Conservation (phyloP, 495 filamentous ascomycete genomes). For the Bathelium albidoporum region DNA sequence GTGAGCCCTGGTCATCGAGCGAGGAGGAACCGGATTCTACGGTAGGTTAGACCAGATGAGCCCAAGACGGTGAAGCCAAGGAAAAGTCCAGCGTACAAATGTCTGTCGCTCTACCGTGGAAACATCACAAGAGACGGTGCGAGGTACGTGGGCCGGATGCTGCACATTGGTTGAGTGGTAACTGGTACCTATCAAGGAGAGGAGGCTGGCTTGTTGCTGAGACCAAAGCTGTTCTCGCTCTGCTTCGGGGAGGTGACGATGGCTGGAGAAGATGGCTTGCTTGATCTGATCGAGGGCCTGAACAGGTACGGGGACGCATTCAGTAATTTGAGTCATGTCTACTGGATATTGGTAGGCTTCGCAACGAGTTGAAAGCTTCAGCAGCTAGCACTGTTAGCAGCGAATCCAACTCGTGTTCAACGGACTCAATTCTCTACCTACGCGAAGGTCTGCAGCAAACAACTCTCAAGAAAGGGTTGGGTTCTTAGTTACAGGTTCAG, state of each 20-base stretch:
- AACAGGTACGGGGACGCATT: slow-evolving; percentile 3
- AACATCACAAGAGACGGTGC: not conserved
- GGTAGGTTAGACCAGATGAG: not conserved
- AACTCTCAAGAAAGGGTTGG: not conserved
- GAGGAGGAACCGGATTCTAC: slow-evolving; percentile 3
- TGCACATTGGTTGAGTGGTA: not conserved
- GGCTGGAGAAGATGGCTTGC: slow-evolving; percentile 8
- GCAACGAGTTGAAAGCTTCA: not conserved
- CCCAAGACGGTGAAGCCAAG: not conserved
- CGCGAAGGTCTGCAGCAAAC: not conserved
- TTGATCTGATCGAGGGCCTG: slow-evolving; percentile 10
- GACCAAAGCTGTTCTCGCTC: slow-evolving; percentile 14
- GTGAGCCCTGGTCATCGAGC: not conserved
- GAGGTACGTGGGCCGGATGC: not conserved
- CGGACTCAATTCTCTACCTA: slow-evolving; percentile 1
- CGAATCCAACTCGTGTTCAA: not conserved
- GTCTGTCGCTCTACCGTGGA: not conserved
- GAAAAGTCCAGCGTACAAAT: slow-evolving; percentile 7
- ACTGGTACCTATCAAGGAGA: not conserved
- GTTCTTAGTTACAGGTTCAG: not conserved
- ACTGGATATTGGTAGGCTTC: not conserved
- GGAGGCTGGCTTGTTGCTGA: slow-evolving; percentile 12
- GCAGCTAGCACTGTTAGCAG: not conserved
- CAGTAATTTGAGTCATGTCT: not conserved
- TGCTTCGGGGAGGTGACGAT: slow-evolving; percentile 11